Evolutionary conservation across 2,329 filamentous ascomycete species (phyloP).

Genomic region (Trichoderma guizhouense): DNA sequence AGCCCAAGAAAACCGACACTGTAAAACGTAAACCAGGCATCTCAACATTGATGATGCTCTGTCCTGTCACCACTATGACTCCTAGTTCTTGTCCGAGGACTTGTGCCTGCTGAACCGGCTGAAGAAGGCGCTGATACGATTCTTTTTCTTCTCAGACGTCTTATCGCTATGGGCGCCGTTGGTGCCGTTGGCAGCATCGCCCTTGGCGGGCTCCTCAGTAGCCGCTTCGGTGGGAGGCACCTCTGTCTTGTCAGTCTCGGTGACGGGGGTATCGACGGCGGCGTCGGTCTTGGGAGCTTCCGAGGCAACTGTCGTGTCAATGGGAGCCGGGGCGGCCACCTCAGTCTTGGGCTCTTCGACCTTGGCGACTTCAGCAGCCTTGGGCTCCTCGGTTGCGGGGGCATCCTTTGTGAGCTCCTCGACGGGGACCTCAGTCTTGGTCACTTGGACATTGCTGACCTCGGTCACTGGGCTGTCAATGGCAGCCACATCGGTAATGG

Average conservation of each 20-base stretch:
- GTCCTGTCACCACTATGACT: slow-evolving; percentile 7
- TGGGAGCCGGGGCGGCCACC: background rate
- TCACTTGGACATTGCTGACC: slow-evolving; percentile 23
- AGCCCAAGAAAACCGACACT: slow-evolving; percentile 31
- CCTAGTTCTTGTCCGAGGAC: slow-evolving; percentile 34
- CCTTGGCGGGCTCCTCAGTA: slow-evolving; percentile 21
- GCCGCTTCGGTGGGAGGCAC: slow-evolving; percentile 10
- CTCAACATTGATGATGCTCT: slow-evolving; percentile 12
- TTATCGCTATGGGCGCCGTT: slow-evolving; percentile 20
- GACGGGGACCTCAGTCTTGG: slow-evolving; percentile 22
- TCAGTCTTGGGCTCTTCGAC: slow-evolving; percentile 9
- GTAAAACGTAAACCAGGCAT: slow-evolving; percentile 18
- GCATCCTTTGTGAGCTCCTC: slow-evolving; percentile 34
- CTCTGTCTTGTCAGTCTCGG: slow-evolving; percentile 22
- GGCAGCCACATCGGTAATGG: slow-evolving; percentile 23
- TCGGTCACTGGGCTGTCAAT: slow-evolving; percentile 22
- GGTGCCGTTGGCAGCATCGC: slow-evolving; percentile 24
- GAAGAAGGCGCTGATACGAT: slow-evolving; percentile 61
- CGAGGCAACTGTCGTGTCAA: slow-evolving; percentile 12
- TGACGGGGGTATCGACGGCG: slow-evolving; percentile 19
- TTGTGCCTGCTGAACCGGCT: slow-evolving; percentile 54
- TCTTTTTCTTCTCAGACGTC: slow-evolving; percentile 54
- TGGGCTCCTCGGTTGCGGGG: slow-evolving; percentile 1
- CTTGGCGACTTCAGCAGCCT: slow-evolving; percentile 2
- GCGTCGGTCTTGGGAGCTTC: slow-evolving; percentile 20